These are phyloP conservation scores for Akanthomyces muscarius DNA, from an alignment of 2,329 filamentous ascomycete genomes.

Conservation along the genomic window DNA sequence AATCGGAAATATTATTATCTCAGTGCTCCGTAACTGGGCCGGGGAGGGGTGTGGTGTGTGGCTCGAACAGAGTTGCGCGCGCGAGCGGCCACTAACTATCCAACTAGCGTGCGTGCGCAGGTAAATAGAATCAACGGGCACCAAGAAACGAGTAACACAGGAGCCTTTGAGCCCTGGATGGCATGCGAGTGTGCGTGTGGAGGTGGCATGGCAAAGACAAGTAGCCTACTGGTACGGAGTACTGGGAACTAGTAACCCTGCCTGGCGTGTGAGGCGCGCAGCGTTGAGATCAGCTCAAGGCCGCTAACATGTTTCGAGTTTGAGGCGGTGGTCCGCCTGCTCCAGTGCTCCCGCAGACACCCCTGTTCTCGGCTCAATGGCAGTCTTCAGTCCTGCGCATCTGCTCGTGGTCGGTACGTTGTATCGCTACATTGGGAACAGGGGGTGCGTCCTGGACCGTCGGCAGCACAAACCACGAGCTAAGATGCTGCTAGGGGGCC, in stretches of 20 bases:
- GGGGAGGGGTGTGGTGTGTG: slow-evolving; percentile 13
- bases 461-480: slow-evolving; percentile 11
- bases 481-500: background rate
- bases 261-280: slow-evolving; percentile 4
- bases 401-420: slow-evolving; percentile 5
- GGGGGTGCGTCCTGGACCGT: slow-evolving; percentile 1
- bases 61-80: background rate
- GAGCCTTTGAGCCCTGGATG: background rate
- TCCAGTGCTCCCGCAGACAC: slow-evolving; percentile 9
- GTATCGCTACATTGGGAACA: background rate
- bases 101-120: background rate
- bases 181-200: slow-evolving; percentile 5
- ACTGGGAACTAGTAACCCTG: background rate
- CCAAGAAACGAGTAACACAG: too few species aligned
- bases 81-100: background rate
- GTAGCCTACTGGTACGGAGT: background rate
- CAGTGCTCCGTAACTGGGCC: slow-evolving; percentile 5
- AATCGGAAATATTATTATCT: slow-evolving; percentile 19
- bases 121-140: background rate
- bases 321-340: slow-evolving; percentile 9
- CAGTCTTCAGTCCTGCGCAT: background rate
- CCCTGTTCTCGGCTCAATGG: slow-evolving; percentile 9
- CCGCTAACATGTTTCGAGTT: slow-evolving; percentile 17
- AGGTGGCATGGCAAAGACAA: slow-evolving; percentile 7
- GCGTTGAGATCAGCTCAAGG: slow-evolving; percentile 15